phyloP scores from a whole-genome alignment of 129 eudicot genomes.

The Helianthus tuberosus region DNA sequence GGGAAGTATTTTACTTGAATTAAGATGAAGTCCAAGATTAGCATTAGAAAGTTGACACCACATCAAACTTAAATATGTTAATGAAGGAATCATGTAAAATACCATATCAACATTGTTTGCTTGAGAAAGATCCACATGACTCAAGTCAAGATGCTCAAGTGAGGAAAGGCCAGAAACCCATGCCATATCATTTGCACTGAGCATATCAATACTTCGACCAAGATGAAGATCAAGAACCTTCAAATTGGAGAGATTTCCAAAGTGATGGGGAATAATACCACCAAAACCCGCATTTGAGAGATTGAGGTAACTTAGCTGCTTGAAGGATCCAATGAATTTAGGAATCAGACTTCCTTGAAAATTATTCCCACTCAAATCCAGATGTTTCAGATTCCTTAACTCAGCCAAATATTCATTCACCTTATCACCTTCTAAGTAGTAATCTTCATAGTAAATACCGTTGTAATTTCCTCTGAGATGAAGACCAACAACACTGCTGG shows the following conservation, averaged over 20 bases:
- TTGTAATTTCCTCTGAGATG: conserved; percentile 14
- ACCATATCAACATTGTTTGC: not conserved
- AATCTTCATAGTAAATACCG: too few relatives aligned
- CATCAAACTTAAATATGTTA: not conserved
- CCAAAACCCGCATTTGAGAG: conserved; percentile 3
- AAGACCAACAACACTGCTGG: not conserved
- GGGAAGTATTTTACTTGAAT: not conserved
- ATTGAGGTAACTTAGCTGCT: conserved; percentile 17
- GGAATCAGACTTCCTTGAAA: conserved; percentile 14
- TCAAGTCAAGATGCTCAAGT: conserved; percentile 7
- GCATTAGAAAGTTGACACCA: fast-evolving
- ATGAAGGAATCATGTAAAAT: not conserved
- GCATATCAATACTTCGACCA: too few relatives aligned
- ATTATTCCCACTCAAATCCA: conserved; percentile 23
- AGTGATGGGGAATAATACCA: conserved; percentile 27
- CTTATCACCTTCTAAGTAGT: not conserved
- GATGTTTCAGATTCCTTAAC: conserved; percentile 7
- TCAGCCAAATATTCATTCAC: conserved; percentile 6
- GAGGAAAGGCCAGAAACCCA: conserved; percentile 11
- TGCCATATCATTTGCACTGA: not conserved
- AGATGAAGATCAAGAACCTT: conserved; percentile 28
- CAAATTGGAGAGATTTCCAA: conserved; percentile 36
- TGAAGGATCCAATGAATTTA: conserved; percentile 23
- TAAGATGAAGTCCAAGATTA: not conserved
- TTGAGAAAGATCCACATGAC: not conserved